phyloP scores from a whole-genome alignment of 768 basidiomycete species.

The Collybia sordida region DNA sequence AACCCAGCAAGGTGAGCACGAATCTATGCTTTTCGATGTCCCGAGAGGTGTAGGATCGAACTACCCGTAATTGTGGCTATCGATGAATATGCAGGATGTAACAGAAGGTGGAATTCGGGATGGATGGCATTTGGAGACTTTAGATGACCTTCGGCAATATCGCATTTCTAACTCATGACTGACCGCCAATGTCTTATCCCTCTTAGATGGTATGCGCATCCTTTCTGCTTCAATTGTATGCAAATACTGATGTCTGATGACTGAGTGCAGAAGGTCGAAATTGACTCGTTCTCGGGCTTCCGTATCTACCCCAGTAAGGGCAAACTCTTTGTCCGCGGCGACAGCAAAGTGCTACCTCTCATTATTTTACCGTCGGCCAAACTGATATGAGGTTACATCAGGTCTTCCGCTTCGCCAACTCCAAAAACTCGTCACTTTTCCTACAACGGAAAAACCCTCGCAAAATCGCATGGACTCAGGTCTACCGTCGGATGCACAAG shows the following conservation, averaged over 20 bases:
- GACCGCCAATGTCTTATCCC: slow-evolving; percentile 4
- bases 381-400: slow-evolving; percentile 23
- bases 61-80: slow-evolving; percentile 16
- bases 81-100: slow-evolving; percentile 11
- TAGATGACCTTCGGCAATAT: slow-evolving; percentile 34
- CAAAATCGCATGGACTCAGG: slow-evolving; percentile 97
- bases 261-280: slow-evolving; percentile 86
- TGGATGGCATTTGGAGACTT: slow-evolving; percentile 38
- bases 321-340: slow-evolving; percentile 91
- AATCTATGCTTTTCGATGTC: slow-evolving; percentile 24
- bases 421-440: slow-evolving; percentile 96
- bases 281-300: slow-evolving; percentile 97
- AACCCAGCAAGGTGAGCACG: slow-evolving; percentile 62
- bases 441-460: slow-evolving; percentile 99
- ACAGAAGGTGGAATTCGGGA: slow-evolving; percentile 22
- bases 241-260: slow-evolving; percentile 15
- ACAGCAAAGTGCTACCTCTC: slow-evolving; percentile 75
- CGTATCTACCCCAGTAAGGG: slow-evolving; percentile 99
- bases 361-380: not conserved
- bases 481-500: slow-evolving; percentile 98
- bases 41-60: slow-evolving; percentile 10
- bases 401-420: slow-evolving; percentile 94
- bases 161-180: not conserved
- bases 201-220: slow-evolving; percentile 40
- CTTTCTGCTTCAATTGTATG: not conserved